A percentile compares a stretch with the other conserved stretches of the same genome.
Evolutionary conservation across 2,329 filamentous ascomycete species (phyloP).

Genomic region (Penicillium sp.): DNA sequence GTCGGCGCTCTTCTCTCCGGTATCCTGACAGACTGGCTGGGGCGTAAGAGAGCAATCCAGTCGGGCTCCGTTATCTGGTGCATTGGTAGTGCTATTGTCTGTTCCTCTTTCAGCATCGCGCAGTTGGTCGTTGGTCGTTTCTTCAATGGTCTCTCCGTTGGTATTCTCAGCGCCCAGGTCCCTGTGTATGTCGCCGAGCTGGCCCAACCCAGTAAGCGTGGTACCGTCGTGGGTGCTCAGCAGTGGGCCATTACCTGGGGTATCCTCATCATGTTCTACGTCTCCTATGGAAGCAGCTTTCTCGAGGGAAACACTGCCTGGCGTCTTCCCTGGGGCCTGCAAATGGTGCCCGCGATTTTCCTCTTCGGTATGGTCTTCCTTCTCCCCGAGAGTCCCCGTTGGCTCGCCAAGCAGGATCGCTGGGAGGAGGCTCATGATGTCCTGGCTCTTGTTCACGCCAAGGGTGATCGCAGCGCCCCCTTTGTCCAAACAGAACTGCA

Average conservation of each 20-base stretch:
- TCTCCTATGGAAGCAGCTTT: slow-evolving; percentile 57
- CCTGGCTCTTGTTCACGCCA: slow-evolving; percentile 54
- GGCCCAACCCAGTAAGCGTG: slow-evolving; percentile 51
- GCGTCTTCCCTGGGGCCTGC: slow-evolving; percentile 60
- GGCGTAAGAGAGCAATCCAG: slow-evolving; percentile 50
- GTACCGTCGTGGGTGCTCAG: slow-evolving; percentile 62
- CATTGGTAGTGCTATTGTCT: slow-evolving; percentile 56
- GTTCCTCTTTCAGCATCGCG: slow-evolving; percentile 57
- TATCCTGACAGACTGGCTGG: slow-evolving; percentile 51
- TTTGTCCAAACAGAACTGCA: slow-evolving; percentile 63
- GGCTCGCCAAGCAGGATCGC: slow-evolving; percentile 57
- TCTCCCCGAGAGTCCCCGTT: slow-evolving; percentile 55
- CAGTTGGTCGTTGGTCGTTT: slow-evolving; percentile 66
- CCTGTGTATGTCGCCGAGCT: slow-evolving; percentile 64
- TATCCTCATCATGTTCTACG: slow-evolving; percentile 63
- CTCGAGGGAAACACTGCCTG: slow-evolving; percentile 55
- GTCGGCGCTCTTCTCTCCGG: slow-evolving; percentile 53
- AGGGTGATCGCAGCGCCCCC: slow-evolving; percentile 58
- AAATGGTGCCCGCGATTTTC: slow-evolving; percentile 56
- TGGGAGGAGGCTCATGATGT: slow-evolving; percentile 51
- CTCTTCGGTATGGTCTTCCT: slow-evolving; percentile 51
- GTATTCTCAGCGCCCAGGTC: slow-evolving; percentile 62
- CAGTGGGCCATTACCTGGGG: slow-evolving; percentile 71
- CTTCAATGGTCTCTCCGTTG: slow-evolving; percentile 66
- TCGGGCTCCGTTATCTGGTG: slow-evolving; percentile 48